These are phyloP conservation scores for Endocarpon pusillum DNA, from an alignment of 495 filamentous ascomycete species.

Conservation along the genomic window DNA sequence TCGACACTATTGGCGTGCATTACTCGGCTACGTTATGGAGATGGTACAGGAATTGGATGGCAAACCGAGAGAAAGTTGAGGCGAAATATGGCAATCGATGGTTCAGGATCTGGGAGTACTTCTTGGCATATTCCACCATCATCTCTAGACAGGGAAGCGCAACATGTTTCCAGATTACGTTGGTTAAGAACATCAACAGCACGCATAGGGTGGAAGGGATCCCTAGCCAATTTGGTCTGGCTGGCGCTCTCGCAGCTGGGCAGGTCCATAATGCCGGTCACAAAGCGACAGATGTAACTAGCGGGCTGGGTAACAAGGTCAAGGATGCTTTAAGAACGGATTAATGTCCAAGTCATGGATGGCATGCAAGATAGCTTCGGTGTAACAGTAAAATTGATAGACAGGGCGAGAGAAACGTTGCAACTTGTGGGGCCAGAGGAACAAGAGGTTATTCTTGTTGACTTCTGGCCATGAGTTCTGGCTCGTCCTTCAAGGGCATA, in stretches of 20 bases:
- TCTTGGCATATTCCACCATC: constrained; percentile 88
- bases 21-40: constrained; percentile 95
- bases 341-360: too few relatives aligned
- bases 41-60: constrained; percentile 99
- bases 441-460: too few relatives aligned
- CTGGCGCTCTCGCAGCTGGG: constrained; percentile 40
- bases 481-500: too few relatives aligned
- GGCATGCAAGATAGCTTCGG: too few relatives aligned
- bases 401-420: too few relatives aligned
- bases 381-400: too few relatives aligned
- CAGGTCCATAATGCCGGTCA: constrained; percentile 7
- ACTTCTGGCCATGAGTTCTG: too few relatives aligned
- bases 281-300: constrained; percentile 7
- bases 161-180: constrained; percentile 87
- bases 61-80: constrained; percentile 82
- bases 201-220: constrained; percentile 87
- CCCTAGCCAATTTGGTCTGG: constrained; percentile 51
- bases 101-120: constrained; percentile 99
- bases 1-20: constrained; percentile 88
- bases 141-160: constrained; percentile 82
- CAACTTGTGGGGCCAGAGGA: too few relatives aligned
- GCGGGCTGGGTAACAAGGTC: constrained; percentile 11
- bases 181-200: constrained; percentile 97
- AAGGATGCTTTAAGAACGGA: constrained; percentile 8
- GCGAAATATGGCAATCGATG: constrained; percentile 91